These are phyloP conservation scores for Trichoderma sp. DNA, from an alignment of 2,329 filamentous ascomycete species.

Conservation along the genomic window DNA sequence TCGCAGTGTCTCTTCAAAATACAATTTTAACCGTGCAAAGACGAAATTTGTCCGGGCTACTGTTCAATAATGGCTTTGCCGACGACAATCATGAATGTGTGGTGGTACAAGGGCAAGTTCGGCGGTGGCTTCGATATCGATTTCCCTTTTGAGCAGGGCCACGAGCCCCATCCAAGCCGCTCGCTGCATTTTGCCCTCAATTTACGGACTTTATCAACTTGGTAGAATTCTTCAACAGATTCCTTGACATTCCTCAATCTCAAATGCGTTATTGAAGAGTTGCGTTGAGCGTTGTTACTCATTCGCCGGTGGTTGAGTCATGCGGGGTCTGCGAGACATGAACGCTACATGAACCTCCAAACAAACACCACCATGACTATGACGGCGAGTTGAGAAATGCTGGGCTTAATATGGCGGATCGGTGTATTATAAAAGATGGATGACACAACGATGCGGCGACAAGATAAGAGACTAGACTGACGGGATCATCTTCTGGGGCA, in stretches of 20 bases:
- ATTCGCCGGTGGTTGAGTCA: conserved; percentile 4
- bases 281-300: not conserved
- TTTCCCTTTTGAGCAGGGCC: not conserved
- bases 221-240: too few relatives aligned
- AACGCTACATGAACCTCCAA: not conserved
- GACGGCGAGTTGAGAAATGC: not conserved
- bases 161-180: not conserved
- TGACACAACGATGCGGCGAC: not conserved
- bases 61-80: too few relatives aligned
- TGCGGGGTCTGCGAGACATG: not conserved
- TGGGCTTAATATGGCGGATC: rapidly evolving
- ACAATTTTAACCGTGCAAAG: too few relatives aligned
- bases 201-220: too few relatives aligned
- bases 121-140: not conserved
- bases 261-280: too few relatives aligned
- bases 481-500: not conserved
- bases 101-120: too few relatives aligned
- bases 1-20: too few relatives aligned
- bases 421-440: not conserved
- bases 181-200: too few relatives aligned
- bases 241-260: too few relatives aligned
- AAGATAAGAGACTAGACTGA: rapidly evolving
- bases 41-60: too few relatives aligned
- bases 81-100: too few relatives aligned
- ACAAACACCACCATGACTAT: not conserved